Evolutionary conservation across 768 basidiomycete genomes (phyloP).

Genomic region (Russula vinacea): DNA sequence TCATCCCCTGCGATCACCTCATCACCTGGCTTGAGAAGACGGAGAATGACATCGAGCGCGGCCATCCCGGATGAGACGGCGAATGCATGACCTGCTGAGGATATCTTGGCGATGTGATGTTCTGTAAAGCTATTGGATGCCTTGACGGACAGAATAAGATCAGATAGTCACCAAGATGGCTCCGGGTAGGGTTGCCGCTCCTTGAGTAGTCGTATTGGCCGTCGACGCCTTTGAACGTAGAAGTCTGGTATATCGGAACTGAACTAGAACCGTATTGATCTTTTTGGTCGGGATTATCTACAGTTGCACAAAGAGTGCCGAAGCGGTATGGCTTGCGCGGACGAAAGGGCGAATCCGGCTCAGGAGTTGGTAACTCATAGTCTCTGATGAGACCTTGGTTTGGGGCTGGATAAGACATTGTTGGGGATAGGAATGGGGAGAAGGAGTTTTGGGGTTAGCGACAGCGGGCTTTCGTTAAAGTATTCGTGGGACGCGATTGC

Average conservation of each 20-base stretch:
- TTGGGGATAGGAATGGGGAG: neutral
- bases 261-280: conserved; percentile 94
- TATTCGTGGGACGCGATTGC: conserved; percentile 30
- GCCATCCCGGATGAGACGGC: conserved; percentile 98
- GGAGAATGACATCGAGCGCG: conserved; percentile 90
- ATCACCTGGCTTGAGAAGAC: conserved; percentile 91
- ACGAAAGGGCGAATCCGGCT: conserved; percentile 70
- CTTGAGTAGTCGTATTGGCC: conserved; percentile 92
- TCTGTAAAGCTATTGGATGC: conserved; percentile 49
- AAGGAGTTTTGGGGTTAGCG: neutral
- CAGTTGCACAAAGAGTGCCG: conserved; percentile 87
- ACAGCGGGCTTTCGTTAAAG: conserved; percentile 5
- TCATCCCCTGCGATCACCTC: conserved; percentile 96
- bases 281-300: conserved; percentile 87
- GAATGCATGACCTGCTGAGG: conserved; percentile 85
- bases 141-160: neutral
- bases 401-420: conserved; percentile 15
- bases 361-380: conserved; percentile 72
- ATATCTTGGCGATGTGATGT: conserved; percentile 96
- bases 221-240: conserved; percentile 93
- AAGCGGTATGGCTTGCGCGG: conserved; percentile 78
- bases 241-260: conserved; percentile 96
- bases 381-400: conserved; percentile 20
- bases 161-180: conserved; percentile 74
- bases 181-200: conserved; percentile 95